A percentile compares a stretch with the other conserved stretches of the same genome.
Evolutionary conservation across 1,139 yeast species (phyloP).

Genomic region (Barnettozyma hawaiiensis): DNA sequence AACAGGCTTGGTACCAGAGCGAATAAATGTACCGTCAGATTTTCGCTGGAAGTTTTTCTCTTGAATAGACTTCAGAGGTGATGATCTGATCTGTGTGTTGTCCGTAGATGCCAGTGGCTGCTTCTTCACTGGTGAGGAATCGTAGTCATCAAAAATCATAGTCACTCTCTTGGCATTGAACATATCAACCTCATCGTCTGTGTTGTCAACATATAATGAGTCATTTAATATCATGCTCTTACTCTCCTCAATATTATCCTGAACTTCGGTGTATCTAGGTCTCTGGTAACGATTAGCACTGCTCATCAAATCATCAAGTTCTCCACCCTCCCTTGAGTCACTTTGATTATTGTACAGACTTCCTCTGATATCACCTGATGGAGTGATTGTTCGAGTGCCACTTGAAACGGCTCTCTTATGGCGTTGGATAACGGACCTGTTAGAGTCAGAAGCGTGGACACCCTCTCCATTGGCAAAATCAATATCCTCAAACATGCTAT

Average conservation of each 20-base stretch:
- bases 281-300: constrained; percentile 10
- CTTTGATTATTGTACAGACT: constrained; percentile 19
- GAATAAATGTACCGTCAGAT: constrained; percentile 14
- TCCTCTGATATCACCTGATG: constrained; percentile 20
- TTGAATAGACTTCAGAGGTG: constrained; percentile 20
- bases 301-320: constrained; percentile 11
- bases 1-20: constrained; percentile 2
- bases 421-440: constrained; percentile 18
- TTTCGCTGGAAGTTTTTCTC: constrained; percentile 14
- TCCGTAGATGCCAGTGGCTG: not conserved
- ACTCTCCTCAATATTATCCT: constrained; percentile 13
- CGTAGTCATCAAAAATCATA: constrained; percentile 24
- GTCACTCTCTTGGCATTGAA: constrained; percentile 24
- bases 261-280: constrained; percentile 11
- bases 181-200: constrained; percentile 22
- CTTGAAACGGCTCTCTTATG: constrained; percentile 19
- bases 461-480: not conserved
- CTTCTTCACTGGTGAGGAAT: constrained; percentile 1
- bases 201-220: constrained; percentile 23
- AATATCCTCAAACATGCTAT: constrained; percentile 20
- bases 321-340: constrained; percentile 17
- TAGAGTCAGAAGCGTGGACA: constrained; percentile 15
- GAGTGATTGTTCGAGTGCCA: constrained; percentile 10
- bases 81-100: constrained; percentile 13
- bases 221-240: constrained; percentile 19